phyloP scores from a whole-genome alignment of 305 asterid species.

The Rubia tinctorum region DNA sequence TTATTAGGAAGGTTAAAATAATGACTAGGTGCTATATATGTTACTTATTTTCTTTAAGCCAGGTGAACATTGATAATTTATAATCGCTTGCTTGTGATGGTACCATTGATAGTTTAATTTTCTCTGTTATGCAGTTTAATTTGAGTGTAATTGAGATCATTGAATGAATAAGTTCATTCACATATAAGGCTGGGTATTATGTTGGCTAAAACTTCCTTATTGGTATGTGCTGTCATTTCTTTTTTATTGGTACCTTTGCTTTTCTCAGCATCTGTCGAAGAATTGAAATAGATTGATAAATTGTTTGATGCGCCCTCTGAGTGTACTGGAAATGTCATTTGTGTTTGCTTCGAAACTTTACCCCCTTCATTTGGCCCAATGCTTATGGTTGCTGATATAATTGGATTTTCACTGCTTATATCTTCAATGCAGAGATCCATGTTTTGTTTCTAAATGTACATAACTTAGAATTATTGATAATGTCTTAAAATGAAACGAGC shows the following conservation, averaged over 20 bases:
- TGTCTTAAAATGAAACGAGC: not conserved
- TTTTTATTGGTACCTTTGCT: not conserved
- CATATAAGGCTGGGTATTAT: not conserved
- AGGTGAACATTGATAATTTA: not conserved
- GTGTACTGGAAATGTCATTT: not conserved
- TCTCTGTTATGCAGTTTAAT: not conserved
- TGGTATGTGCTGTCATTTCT: not conserved
- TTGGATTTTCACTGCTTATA: not conserved
- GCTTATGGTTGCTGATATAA: not conserved
- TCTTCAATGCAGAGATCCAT: not conserved
- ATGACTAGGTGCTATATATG: not conserved
- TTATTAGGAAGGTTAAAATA: not conserved
- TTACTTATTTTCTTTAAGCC: not conserved
- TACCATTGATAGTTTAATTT: not conserved
- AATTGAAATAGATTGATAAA: not conserved
- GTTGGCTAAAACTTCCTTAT: not conserved
- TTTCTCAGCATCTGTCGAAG: not conserved
- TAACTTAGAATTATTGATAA: not conserved
- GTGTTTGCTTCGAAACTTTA: not conserved
- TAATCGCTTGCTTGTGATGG: not conserved
- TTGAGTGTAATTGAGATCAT: not conserved
- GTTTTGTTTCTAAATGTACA: not conserved
- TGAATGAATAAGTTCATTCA: not conserved
- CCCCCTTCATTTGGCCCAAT: not conserved
- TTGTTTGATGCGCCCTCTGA: not conserved